phyloP scores from a whole-genome alignment of 2,329 filamentous ascomycete genomes.

The Ophiostoma montium region DNA sequence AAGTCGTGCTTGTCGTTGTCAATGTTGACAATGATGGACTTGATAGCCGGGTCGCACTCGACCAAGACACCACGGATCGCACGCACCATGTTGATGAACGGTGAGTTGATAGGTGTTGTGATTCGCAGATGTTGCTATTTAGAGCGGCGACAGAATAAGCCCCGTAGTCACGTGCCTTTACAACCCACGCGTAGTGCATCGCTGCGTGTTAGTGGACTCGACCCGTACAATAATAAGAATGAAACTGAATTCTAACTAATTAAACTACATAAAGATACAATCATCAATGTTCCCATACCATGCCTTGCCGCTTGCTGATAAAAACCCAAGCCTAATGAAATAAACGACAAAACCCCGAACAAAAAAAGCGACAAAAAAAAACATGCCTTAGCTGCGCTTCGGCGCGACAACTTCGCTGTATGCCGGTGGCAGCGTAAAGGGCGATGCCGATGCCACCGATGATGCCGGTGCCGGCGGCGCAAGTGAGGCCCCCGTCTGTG shows the following conservation, averaged over 20 bases:
- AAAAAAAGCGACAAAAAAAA: background rate
- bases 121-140: too few relatives aligned
- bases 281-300: background rate
- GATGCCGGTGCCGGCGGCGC: background rate
- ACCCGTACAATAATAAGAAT: too few relatives aligned
- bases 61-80: constrained; percentile 45
- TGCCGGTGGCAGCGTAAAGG: background rate
- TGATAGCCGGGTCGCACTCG: constrained; percentile 76
- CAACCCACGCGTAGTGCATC: too few relatives aligned
- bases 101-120: too few relatives aligned
- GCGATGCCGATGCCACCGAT: background rate
- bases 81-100: constrained; percentile 11
- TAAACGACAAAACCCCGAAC: background rate
- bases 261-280: too few relatives aligned
- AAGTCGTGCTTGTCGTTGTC: constrained; percentile 56
- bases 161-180: too few relatives aligned
- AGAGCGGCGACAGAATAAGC: too few relatives aligned
- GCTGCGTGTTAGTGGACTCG: too few relatives aligned
- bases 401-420: background rate
- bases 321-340: background rate
- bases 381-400: background rate
- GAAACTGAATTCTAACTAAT: too few relatives aligned
- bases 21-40: constrained; percentile 69
- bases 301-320: background rate
- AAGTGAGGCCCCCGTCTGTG: background rate